Conservation (phyloP, 169 alveolate genomes). For the Eimeria sp. region DNA sequence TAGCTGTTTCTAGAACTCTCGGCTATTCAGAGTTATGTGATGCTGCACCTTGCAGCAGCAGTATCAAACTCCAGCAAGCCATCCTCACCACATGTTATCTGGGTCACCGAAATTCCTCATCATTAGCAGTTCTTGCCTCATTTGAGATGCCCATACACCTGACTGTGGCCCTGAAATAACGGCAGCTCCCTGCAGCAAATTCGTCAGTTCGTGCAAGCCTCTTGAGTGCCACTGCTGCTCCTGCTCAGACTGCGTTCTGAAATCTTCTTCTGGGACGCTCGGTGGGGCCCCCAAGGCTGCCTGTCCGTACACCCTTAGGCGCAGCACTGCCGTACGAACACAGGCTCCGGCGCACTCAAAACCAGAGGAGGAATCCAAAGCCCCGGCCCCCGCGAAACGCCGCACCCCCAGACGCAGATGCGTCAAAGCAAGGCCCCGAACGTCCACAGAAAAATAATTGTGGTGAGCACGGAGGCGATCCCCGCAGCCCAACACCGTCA, state of each 20-base stretch:
- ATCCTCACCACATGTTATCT: background rate
- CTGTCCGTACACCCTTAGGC: conserved; percentile 74
- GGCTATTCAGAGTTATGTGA: background rate
- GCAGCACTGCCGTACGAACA: conserved; percentile 61
- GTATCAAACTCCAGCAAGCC: background rate
- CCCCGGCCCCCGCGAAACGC: background rate
- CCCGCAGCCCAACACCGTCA: conserved; percentile 52
- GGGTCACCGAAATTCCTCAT: background rate
- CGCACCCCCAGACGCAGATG: conserved; percentile 54
- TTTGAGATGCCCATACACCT: conserved; percentile 39
- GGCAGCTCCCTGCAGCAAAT: conserved; percentile 61
- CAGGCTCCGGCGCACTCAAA: background rate
- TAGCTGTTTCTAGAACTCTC: background rate
- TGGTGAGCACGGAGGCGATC: conserved; percentile 9
- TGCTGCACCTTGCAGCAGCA: background rate
- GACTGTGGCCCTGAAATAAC: conserved; percentile 31
- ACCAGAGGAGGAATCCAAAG: background rate
- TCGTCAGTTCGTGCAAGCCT: conserved; percentile 22
- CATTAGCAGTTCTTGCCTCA: conserved; percentile 31
- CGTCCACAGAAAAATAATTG: conserved; percentile 36
- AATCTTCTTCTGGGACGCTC: background rate
- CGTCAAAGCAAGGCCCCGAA: conserved; percentile 22
- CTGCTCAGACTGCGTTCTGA: background rate
- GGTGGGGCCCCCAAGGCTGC: conserved; percentile 27
- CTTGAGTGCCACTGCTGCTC: background rate